These are phyloP conservation scores for Mortierella alpina DNA, from an alignment of 192 early-diverging fungal species.

Conservation along the genomic window DNA sequence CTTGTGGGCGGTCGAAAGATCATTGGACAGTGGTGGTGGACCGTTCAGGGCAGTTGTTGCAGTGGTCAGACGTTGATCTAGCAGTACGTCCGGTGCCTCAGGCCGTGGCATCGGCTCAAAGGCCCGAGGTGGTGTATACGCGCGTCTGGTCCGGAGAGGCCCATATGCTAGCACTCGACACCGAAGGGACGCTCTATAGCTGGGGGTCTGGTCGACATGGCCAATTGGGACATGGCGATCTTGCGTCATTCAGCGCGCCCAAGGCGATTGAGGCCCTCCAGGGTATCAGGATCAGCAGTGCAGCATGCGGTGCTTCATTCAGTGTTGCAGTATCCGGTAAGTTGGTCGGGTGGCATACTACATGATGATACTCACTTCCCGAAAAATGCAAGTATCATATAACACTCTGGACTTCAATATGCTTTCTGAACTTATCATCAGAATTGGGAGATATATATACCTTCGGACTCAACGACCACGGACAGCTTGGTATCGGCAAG, in stretches of 20 bases:
- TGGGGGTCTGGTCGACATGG: constrained; percentile 58
- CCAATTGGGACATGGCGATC: constrained; percentile 55
- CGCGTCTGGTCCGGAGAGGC: constrained; percentile 49
- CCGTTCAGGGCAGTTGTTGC: background rate
- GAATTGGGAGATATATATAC: constrained; percentile 55
- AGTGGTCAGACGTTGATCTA: constrained; percentile 16
- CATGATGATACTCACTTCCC: background rate
- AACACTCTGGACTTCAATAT: background rate
- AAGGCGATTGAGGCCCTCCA: constrained; percentile 48
- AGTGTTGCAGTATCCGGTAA: constrained; percentile 42
- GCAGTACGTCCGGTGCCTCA: background rate
- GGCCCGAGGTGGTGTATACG: constrained; percentile 2
- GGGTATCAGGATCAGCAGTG: constrained; percentile 39
- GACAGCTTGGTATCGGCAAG: constrained; percentile 39
- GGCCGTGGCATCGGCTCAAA: background rate
- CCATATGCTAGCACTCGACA: constrained; percentile 38
- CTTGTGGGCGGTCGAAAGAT: constrained; percentile 24
- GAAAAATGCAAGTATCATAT: background rate
- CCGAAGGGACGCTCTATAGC: constrained; percentile 39
- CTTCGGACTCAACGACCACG: constrained; percentile 55
- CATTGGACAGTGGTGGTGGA: constrained; percentile 26
- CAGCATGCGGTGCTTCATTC: constrained; percentile 54
- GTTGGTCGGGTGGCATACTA: background rate
- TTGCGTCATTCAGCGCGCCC: constrained; percentile 21
- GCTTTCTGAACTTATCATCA: background rate